Evolutionary conservation across 805 yeast genomes (phyloP).

Genomic region (Candida morakotiae): DNA sequence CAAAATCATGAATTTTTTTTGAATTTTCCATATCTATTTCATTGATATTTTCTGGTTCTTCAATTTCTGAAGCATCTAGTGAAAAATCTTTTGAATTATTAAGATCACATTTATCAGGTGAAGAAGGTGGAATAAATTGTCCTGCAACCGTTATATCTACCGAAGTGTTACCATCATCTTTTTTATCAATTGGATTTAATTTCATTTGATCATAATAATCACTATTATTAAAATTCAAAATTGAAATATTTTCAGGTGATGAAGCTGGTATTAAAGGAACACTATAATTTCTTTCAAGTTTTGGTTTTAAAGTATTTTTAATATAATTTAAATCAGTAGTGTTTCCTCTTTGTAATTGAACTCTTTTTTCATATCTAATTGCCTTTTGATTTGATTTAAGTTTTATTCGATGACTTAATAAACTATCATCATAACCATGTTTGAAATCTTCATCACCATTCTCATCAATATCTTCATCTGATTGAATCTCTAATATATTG

Average conservation of each 20-base stretch:
- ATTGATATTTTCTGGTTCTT: not conserved
- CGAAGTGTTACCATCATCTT: slow-evolving; percentile 1
- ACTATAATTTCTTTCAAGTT: not conserved
- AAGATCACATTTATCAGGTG: slow-evolving; percentile 2
- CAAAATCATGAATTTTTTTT: no score
- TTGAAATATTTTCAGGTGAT: slow-evolving; percentile 2
- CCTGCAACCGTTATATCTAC: slow-evolving; percentile 5
- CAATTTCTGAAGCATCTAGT: slow-evolving; percentile 4
- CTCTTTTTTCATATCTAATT: not conserved
- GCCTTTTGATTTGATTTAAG: slow-evolving; percentile 7
- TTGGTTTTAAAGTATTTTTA: not conserved
- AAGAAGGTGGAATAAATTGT: slow-evolving; percentile 5
- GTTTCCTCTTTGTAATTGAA: not conserved
- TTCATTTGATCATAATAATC: not conserved
- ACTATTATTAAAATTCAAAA: not conserved
- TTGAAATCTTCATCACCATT: slow-evolving; percentile 5
- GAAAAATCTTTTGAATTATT: not conserved
- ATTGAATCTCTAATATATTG: slow-evolving; percentile 9
- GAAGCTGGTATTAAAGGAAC: slow-evolving; percentile 4
- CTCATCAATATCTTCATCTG: slow-evolving; percentile 15
- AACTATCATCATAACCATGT: slow-evolving; percentile 20
- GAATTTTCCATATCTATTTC: no score
- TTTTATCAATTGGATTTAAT: not conserved
- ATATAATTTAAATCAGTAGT: not conserved
- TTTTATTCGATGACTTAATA: slow-evolving; percentile 20